phyloP scores from a whole-genome alignment of 2,329 filamentous ascomycete species.

The Exophiala xenobiotica region DNA sequence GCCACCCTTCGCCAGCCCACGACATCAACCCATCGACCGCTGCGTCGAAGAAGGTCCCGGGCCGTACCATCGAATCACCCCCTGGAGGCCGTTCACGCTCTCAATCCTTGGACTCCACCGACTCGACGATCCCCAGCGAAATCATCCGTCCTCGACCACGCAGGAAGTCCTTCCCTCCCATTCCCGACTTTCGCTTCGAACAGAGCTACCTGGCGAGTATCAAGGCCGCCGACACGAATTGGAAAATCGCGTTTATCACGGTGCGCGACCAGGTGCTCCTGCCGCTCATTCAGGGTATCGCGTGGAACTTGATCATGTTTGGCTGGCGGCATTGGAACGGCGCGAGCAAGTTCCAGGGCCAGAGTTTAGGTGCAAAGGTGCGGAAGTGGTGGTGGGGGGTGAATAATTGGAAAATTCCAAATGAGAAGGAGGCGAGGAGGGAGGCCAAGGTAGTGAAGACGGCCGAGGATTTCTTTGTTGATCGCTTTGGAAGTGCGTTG shows the following conservation, averaged over 20 bases:
- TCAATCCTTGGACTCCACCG: slow-evolving; percentile 41
- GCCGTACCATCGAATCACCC: slow-evolving; percentile 39
- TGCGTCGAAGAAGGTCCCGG: slow-evolving; percentile 64
- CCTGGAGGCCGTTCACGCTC: slow-evolving; percentile 40
- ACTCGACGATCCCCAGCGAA: slow-evolving; percentile 48
- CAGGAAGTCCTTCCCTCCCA: slow-evolving; percentile 61
- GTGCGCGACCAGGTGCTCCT: slow-evolving; percentile 81
- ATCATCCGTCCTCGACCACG: slow-evolving; percentile 43
- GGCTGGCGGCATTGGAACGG: slow-evolving; percentile 92
- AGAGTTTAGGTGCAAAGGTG: slow-evolving; percentile 68
- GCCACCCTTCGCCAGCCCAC: slow-evolving; percentile 66
- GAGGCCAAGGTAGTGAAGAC: slow-evolving; percentile 38
- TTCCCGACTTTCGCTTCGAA: slow-evolving; percentile 87
- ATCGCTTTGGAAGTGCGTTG: slow-evolving; percentile 26
- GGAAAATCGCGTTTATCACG: slow-evolving; percentile 80
- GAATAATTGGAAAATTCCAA: slow-evolving; percentile 80
- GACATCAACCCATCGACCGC: slow-evolving; percentile 80
- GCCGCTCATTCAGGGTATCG: slow-evolving; percentile 79
- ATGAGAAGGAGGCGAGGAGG: slow-evolving; percentile 30
- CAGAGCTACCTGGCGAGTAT: slow-evolving; percentile 96
- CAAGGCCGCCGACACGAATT: slow-evolving; percentile 73
- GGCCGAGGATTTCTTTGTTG: slow-evolving; percentile 40
- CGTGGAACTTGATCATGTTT: slow-evolving; percentile 81
- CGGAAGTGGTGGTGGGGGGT: slow-evolving; percentile 93
- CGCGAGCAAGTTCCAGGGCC: slow-evolving; percentile 72